phyloP scores from a whole-genome alignment of 176 grass and related monocot species.

The Poa annua region DNA sequence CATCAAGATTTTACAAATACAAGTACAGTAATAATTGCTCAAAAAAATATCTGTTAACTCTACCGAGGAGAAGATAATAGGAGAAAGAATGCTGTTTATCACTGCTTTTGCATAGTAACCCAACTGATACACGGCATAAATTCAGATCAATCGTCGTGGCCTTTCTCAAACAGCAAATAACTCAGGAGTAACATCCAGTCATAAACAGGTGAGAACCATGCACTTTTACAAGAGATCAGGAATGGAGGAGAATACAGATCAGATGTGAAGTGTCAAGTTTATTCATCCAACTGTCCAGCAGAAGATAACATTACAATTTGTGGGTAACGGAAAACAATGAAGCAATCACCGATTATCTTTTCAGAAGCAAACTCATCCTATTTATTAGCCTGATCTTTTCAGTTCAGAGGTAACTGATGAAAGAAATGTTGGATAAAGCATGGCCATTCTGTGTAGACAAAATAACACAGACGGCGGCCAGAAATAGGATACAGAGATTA shows the following conservation, averaged over 20 bases:
- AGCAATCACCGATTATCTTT: neutral
- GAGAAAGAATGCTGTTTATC: neutral
- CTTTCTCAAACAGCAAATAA: conserved; percentile 29
- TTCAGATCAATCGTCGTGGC: neutral
- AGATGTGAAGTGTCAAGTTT: neutral
- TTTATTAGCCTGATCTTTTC: conserved; percentile 4
- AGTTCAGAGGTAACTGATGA: neutral
- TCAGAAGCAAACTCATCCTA: conserved; percentile 21
- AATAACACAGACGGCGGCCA: conserved; percentile 34
- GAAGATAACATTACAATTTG: neutral
- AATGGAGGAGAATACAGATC: neutral
- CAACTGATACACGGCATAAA: neutral
- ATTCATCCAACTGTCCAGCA: conserved; percentile 14
- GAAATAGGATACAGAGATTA: conserved; percentile 35
- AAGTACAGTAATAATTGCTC: conserved; percentile 13
- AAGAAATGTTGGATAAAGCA: conserved; percentile 25
- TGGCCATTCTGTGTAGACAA: conserved; percentile 48
- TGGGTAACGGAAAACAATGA: conserved; percentile 7
- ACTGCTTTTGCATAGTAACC: neutral
- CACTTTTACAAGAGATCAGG: neutral
- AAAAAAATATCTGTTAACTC: neutral
- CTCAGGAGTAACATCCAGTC: neutral
- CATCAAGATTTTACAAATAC: neutral
- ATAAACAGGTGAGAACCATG: neutral
- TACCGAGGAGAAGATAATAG: neutral